phyloP scores from a whole-genome alignment of 352 stramenopile genomes.

The Phytophthora vignae region DNA sequence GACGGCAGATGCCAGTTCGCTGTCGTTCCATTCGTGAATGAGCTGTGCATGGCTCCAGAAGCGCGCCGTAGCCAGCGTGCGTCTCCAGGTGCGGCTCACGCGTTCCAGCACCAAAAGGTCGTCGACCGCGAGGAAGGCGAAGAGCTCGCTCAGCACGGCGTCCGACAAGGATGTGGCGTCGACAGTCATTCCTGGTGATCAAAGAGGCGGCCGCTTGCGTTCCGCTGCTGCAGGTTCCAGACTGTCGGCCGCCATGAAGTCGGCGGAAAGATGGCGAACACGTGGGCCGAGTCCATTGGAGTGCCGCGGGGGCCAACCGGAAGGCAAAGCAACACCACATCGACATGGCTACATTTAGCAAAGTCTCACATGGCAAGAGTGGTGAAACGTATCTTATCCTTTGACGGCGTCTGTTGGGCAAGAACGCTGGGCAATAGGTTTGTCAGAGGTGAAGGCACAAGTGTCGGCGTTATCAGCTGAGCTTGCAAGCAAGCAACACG shows the following conservation, averaged over 20 bases:
- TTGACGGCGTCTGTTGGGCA: not conserved
- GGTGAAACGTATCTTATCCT: not conserved
- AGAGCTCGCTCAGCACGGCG: slow-evolving; percentile 44
- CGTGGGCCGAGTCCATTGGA: slow-evolving; percentile 35
- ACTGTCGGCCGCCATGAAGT: slow-evolving; percentile 2
- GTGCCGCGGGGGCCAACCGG: slow-evolving; percentile 17
- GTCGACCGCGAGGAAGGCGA: slow-evolving; percentile 58
- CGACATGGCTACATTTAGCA: slow-evolving; percentile 27
- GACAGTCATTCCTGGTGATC: slow-evolving; percentile 21
- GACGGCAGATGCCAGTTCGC: slow-evolving; percentile 33
- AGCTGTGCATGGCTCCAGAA: slow-evolving; percentile 50
- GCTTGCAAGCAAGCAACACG: not conserved
- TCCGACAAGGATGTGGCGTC: slow-evolving; percentile 25
- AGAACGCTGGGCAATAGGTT: not conserved
- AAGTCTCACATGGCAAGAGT: not conserved
- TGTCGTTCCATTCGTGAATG: slow-evolving; percentile 43
- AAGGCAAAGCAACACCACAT: slow-evolving; percentile 16
- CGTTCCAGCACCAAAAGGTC: slow-evolving; percentile 65
- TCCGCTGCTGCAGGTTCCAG: slow-evolving; percentile 34
- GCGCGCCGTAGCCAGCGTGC: slow-evolving; percentile 31
- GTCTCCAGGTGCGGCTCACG: slow-evolving; percentile 46
- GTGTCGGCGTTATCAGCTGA: not conserved
- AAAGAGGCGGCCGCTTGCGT: not conserved
- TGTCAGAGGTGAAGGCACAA: not conserved
- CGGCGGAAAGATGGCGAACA: slow-evolving; percentile 11